Evolutionary conservation across 73 alveolate genomes (phyloP).

Genomic region (Halteria grandinella): DNA sequence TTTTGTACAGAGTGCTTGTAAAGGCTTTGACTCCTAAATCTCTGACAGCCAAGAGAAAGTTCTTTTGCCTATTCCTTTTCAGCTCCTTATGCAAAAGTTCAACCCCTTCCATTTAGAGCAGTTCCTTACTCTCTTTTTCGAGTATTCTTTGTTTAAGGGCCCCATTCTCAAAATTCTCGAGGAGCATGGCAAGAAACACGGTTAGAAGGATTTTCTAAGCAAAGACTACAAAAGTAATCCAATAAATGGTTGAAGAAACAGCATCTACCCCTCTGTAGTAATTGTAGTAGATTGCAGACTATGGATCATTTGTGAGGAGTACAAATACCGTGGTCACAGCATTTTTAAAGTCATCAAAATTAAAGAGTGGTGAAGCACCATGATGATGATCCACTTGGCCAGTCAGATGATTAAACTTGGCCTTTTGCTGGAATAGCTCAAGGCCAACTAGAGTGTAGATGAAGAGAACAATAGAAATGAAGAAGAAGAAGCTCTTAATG

Average conservation of each 20-base stretch:
- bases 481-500: conserved; percentile 55
- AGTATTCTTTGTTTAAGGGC: conserved; percentile 17
- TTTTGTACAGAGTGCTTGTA: too few species aligned
- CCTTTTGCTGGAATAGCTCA: conserved; percentile 58
- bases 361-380: conserved; percentile 39
- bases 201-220: conserved; percentile 55
- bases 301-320: conserved; percentile 53
- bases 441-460: conserved; percentile 63
- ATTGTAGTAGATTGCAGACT: conserved; percentile 30
- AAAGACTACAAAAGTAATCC: conserved; percentile 45
- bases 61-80: too few species aligned
- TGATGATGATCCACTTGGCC: neutral
- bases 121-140: neutral
- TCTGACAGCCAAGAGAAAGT: too few species aligned
- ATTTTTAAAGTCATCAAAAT: conserved; percentile 50
- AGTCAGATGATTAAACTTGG: conserved; percentile 10
- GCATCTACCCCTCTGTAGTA: conserved; percentile 29
- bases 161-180: conserved; percentile 67
- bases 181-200: conserved; percentile 68
- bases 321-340: conserved; percentile 59
- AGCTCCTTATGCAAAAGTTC: too few species aligned
- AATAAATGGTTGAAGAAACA: conserved; percentile 11
- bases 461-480: conserved; percentile 59
- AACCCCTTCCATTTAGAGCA: too few species aligned
- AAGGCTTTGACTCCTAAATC: too few species aligned